Evolutionary conservation across 2,329 filamentous ascomycete species (phyloP), one percentile per base, ranked within the genome.

Genomic region (Penicillium sp.): DNA sequence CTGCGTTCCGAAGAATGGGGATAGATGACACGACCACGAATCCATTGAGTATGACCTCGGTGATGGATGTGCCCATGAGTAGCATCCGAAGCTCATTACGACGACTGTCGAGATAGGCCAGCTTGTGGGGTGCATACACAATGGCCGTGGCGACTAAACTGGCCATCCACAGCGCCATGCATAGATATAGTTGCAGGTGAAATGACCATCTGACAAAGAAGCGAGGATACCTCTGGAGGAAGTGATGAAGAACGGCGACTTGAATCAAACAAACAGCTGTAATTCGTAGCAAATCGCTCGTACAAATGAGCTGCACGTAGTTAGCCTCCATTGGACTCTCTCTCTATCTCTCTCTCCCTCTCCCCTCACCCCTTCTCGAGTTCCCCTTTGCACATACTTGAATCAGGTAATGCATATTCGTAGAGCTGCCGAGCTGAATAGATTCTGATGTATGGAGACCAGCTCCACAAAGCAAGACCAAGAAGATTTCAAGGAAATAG

Each of bases 251-350:
- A 33, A 58, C 39, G 5, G 57, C 58, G 3, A 55, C 25, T 26
- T 59, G 57, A 18, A 51, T 39, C 41, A 54, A 36, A 2, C 39
- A 39, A 32, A 55, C 35, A 4, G 45, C 40, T 4, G 48, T 52
- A n/a, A 55, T 37, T 51, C 55, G 51, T 9, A 59, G 42, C n/a
- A 59, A 50, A 12, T 56, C 52, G 6, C 55, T 49, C 8, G 43
- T 38, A 39, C 55, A 59, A 38, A 43, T 50, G 18, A 57, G 46
- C 57, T 59, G 32, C 28, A 8, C 25, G 4, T 12, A 4, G 29
- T 56, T 37, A 54, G 51, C 6, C 25, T 24, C 2, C 6, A 12
- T 11, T 2, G 11, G 1, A 1, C 1, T 25, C 18, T 7, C n/a
- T n/a, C 9, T 25, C n/a, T 18, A 2, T 4, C 18, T 5, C 26